Evolutionary conservation across 805 yeast genomes (phyloP), one percentile per base, ranked within the genome.

Genomic region (Cyberlindnera maritima): DNA sequence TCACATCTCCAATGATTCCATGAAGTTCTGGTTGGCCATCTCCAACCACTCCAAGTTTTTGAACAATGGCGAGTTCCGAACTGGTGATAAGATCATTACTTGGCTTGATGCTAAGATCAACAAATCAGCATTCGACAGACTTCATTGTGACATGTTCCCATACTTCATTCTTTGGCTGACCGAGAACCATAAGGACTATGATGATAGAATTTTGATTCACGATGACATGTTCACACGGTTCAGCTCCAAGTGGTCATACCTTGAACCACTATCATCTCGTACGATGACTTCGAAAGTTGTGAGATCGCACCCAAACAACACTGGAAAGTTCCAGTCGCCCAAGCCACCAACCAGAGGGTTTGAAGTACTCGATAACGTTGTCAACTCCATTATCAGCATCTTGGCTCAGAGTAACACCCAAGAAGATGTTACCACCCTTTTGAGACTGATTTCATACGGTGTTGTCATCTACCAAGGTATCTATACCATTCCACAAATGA

Each of bases 1-100:
- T 1, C 20, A 52, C 1, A 43, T 82, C 1, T 68, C 74, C 39
- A 65, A 74, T 36, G 78, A 74, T 40, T 66, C 85, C 3, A 63
- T 79, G 25, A 52, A 59, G 13, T 78, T 84, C 51, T 85, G 91
- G 91, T 62, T 68, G 43, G 53, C 68, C 0, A 52, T 77, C 3
- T 61, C 71, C 14, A 58, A 60, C 3, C 56, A 75, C 10, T 68
- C 76, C 15, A 65, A 63, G 29, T 59, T 58, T 2, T 60, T 68
- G 17, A 66, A 65, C 18, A 58, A 69, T 4, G 59, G 59, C 2
- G 57, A 59, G 10, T 59, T 61, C 2, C 62, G 59, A n/a, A 46
- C 65, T 11, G 54, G 57, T 2, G 60, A 64, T 13, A 70, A 64
- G 40, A 61, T 81, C 0, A 57, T 69, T 9, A 67, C 71, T 11